Percentiles rank a stretch among this genome's conserved stretches.
phyloP scores from a whole-genome alignment of 768 basidiomycete species.

The Calocybe cyanea region DNA sequence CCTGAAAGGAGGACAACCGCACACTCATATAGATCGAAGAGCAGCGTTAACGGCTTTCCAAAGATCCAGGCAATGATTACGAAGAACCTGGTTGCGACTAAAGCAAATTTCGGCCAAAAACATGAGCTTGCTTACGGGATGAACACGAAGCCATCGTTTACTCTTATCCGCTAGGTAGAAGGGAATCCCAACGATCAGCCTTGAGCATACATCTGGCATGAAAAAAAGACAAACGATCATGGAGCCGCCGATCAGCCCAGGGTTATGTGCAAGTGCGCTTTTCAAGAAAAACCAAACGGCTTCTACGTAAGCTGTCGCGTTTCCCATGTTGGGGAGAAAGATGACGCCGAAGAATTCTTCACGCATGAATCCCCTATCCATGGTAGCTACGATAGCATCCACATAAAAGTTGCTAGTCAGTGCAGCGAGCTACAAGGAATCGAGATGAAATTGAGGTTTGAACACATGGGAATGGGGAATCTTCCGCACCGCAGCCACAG shows the following conservation, averaged over 20 bases:
- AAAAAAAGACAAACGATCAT: slow-evolving; percentile 54
- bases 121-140: slow-evolving; percentile 31
- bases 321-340: slow-evolving; percentile 88
- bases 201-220: slow-evolving; percentile 11
- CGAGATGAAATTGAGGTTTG: too few species aligned
- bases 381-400: slow-evolving; percentile 63
- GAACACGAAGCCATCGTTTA: slow-evolving; percentile 43
- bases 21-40: slow-evolving; percentile 89
- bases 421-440: slow-evolving; percentile 45
- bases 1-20: slow-evolving; percentile 53
- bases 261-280: slow-evolving; percentile 81
- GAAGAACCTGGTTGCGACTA: slow-evolving; percentile 45
- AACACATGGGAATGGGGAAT: too few species aligned
- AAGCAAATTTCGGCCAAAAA: background rate
- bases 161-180: slow-evolving; percentile 57
- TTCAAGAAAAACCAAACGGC: slow-evolving; percentile 91
- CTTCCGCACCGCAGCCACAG: too few species aligned
- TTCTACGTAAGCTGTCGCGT: slow-evolving; percentile 89
- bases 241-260: slow-evolving; percentile 88
- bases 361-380: slow-evolving; percentile 50
- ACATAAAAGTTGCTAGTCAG: slow-evolving; percentile 73
- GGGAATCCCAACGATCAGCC: background rate
- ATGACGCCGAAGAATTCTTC: slow-evolving; percentile 83
- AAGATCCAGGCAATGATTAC: slow-evolving; percentile 79
- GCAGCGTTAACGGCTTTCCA: slow-evolving; percentile 70